Percentiles rank a stretch among this genome's conserved stretches.
Evolutionary conservation across 2,329 filamentous ascomycete species (phyloP).

Genomic region (Microcyclospora pomicola): DNA sequence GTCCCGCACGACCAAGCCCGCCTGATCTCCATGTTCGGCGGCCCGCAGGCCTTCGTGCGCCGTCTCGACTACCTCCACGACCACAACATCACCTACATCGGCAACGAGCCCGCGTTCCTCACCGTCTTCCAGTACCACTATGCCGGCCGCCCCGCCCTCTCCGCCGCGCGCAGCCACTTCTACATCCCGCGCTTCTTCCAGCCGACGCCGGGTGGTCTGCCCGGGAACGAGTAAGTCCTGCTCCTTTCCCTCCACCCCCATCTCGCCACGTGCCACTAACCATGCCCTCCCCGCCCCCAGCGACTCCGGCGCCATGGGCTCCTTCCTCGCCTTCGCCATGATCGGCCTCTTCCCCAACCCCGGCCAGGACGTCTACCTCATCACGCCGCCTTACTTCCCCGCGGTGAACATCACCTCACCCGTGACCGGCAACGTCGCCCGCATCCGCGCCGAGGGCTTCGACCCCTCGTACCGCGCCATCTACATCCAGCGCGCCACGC

Average conservation of each 20-base stretch:
- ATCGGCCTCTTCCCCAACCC: slow-evolving; percentile 55
- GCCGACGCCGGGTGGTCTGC: slow-evolving; percentile 42
- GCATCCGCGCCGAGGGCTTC: slow-evolving; percentile 32
- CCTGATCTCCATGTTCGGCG: slow-evolving; percentile 42
- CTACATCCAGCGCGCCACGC: slow-evolving; percentile 52
- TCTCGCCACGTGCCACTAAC: too few relatives aligned
- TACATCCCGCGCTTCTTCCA: slow-evolving; percentile 48
- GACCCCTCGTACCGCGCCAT: slow-evolving; percentile 27
- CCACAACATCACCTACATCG: slow-evolving; percentile 40
- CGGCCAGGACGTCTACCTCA: slow-evolving; percentile 39
- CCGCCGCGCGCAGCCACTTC: slow-evolving; percentile 43
- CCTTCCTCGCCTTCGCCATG: slow-evolving; percentile 55
- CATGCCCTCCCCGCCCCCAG: too few relatives aligned
- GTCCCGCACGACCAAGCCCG: slow-evolving; percentile 47
- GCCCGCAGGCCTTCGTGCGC: slow-evolving; percentile 39
- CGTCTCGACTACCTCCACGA: slow-evolving; percentile 50
- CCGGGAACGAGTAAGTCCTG: slow-evolving; percentile 42
- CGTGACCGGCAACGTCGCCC: slow-evolving; percentile 39
- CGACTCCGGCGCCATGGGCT: slow-evolving; percentile 61
- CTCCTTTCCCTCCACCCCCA: too few relatives aligned
- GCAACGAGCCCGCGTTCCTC: slow-evolving; percentile 46
- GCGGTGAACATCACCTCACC: slow-evolving; percentile 45
- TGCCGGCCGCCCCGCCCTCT: slow-evolving; percentile 47
- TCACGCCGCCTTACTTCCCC: slow-evolving; percentile 45
- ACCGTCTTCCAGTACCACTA: slow-evolving; percentile 51